Percentiles rank a stretch among this genome's conserved stretches.
Conservation (phyloP, 441 rosid genomes). For the Pelargonium fulgidum region DNA sequence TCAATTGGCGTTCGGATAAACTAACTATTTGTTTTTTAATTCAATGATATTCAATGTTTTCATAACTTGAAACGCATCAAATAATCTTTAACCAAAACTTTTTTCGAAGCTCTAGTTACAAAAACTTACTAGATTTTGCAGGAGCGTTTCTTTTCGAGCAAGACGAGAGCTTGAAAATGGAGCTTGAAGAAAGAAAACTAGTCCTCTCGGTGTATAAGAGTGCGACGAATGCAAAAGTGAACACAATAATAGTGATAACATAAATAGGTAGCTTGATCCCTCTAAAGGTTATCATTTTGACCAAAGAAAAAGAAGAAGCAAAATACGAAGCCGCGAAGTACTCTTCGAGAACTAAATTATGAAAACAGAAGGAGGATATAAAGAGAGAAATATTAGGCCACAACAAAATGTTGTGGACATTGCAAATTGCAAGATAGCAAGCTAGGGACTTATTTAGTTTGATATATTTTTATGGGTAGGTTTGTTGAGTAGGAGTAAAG, state of each 20-base stretch:
- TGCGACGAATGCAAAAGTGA: slow-evolving; percentile 44
- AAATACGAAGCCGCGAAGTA: slow-evolving; percentile 23
- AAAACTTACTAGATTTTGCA: slow-evolving; percentile 41
- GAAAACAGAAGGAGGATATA: slow-evolving; percentile 2
- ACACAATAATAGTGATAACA: slow-evolving; percentile 33
- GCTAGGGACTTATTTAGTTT: neutral
- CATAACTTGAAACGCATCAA: neutral
- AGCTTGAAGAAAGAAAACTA: slow-evolving; percentile 36
- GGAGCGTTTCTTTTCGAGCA: slow-evolving; percentile 35
- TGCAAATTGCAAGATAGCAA: neutral
- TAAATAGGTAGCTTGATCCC: slow-evolving; percentile 49
- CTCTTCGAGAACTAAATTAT: slow-evolving; percentile 21
- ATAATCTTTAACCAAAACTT: neutral
- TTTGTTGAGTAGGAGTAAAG: slow-evolving; percentile 76
- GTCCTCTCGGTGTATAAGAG: slow-evolving; percentile 54
- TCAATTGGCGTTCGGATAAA: no score
- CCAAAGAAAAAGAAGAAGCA: neutral
- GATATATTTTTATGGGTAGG: slow-evolving; percentile 18
- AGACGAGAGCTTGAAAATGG: slow-evolving; percentile 38
- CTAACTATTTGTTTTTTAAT: no score
- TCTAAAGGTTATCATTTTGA: slow-evolving; percentile 26
- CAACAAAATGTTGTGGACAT: slow-evolving; percentile 23
- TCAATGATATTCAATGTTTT: no score
- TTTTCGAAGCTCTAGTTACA: neutral
- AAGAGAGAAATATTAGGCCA: neutral